phyloP scores from a whole-genome alignment of 169 alveolate species.

The Cryptosporidium parvum region DNA sequence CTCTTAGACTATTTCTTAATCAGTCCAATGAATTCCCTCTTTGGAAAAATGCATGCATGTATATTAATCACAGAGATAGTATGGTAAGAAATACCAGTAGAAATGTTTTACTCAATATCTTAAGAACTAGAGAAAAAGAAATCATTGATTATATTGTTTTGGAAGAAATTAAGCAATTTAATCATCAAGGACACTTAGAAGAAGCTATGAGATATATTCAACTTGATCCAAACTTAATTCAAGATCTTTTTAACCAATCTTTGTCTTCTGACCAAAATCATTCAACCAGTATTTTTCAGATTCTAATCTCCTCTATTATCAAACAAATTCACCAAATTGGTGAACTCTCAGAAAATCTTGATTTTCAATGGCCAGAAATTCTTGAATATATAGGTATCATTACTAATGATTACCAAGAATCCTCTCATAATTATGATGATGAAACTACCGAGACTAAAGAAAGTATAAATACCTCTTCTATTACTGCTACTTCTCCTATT shows the following conservation, averaged over 20 bases:
- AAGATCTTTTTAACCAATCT: not conserved
- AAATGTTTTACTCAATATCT: conserved; percentile 72
- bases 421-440: not conserved
- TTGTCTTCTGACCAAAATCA: not conserved
- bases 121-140: conserved; percentile 35
- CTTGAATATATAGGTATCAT: conserved; percentile 8
- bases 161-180: conserved; percentile 28
- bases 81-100: conserved; percentile 78
- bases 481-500: conserved; percentile 52
- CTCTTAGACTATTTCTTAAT: conserved; percentile 30
- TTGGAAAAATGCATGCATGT: conserved; percentile 67
- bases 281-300: conserved; percentile 7
- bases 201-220: not conserved
- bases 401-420: not conserved
- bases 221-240: not conserved
- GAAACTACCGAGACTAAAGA: not conserved
- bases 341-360: conserved; percentile 14
- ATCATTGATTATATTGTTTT: conserved; percentile 17
- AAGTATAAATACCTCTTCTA: not conserved
- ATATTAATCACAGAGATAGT: conserved; percentile 70
- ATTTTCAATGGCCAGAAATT: conserved; percentile 46
- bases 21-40: conserved; percentile 45
- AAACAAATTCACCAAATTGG: conserved; percentile 31
- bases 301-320: conserved; percentile 7
- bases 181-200: not conserved